Percentiles rank a stretch among this genome's conserved stretches.
Conservation (phyloP, 208 protist genomes). For the Leishmania tarentolae region DNA sequence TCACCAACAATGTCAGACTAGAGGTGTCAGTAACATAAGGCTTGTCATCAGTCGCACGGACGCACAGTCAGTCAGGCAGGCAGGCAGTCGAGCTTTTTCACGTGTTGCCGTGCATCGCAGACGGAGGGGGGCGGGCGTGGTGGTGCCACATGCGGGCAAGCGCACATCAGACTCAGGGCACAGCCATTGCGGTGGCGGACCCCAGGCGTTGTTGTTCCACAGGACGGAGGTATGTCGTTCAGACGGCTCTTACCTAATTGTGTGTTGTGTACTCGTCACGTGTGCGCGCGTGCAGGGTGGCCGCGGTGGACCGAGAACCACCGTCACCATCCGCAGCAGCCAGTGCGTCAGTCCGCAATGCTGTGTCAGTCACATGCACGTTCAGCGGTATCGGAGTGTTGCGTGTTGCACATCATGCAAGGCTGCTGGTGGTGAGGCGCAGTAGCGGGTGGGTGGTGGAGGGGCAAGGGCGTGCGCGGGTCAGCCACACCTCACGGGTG, state of each 20-base stretch:
- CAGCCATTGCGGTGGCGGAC: constrained; percentile 29
- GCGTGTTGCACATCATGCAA: constrained; percentile 32
- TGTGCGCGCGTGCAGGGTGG: constrained; percentile 3
- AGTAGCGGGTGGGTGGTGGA: neutral
- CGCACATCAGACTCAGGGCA: constrained; percentile 17
- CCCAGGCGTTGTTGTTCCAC: constrained; percentile 23
- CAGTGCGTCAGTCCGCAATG: constrained; percentile 19
- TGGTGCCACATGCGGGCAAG: neutral
- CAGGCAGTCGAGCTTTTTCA: too few species aligned
- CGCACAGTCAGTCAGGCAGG: neutral
- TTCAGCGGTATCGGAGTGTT: constrained; percentile 47
- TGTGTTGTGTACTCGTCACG: constrained; percentile 25
- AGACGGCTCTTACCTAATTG: constrained; percentile 42
- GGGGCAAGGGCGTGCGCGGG: neutral
- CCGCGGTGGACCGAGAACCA: neutral
- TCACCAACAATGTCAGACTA: constrained; percentile 39
- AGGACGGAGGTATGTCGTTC: constrained; percentile 32
- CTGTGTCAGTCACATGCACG: constrained; percentile 27
- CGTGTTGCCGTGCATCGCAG: neutral
- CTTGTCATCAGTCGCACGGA: constrained; percentile 24
- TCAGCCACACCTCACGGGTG: constrained; percentile 6
- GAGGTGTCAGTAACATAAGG: constrained; percentile 37
- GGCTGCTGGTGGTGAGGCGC: constrained; percentile 8
- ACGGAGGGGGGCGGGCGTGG: neutral
- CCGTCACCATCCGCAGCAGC: constrained; percentile 2